phyloP scores from a whole-genome alignment of 176 grass and related monocot species.

The Bonia amplexicaulis region DNA sequence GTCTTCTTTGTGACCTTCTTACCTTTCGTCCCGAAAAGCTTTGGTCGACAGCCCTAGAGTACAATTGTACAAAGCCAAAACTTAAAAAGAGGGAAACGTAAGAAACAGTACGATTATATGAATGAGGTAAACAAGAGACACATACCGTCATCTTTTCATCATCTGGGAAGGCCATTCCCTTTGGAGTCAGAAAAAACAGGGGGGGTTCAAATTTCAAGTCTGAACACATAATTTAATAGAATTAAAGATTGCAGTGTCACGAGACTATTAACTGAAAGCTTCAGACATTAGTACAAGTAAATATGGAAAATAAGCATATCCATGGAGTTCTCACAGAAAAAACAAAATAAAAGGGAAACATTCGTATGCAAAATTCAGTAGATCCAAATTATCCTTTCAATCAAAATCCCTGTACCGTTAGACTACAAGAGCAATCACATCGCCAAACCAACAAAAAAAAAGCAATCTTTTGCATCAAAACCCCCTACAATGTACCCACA shows the following conservation, averaged over 20 bases:
- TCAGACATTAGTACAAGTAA: background rate
- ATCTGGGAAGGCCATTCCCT: slow-evolving; percentile 44
- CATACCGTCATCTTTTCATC: slow-evolving; percentile 69
- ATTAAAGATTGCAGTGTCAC: background rate
- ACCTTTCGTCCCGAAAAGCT: slow-evolving; percentile 61
- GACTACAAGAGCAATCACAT: background rate
- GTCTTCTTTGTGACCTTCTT: slow-evolving; percentile 54
- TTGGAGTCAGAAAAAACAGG: background rate
- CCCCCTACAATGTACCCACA: background rate
- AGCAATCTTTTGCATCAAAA: background rate
- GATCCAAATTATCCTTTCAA: slow-evolving; percentile 2
- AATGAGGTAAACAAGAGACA: background rate
- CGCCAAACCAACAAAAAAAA: background rate
- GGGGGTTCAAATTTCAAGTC: background rate
- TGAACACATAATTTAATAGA: slow-evolving; percentile 7
- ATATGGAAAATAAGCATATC: background rate
- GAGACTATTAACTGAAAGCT: background rate
- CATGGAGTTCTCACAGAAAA: background rate
- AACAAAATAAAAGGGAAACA: background rate
- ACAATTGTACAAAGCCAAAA: slow-evolving; percentile 14
- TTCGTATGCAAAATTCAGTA: background rate
- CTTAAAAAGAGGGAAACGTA: background rate
- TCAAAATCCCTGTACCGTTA: background rate
- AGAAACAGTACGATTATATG: background rate
- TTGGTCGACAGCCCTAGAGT: slow-evolving; percentile 47